phyloP scores from a whole-genome alignment of 768 basidiomycete species.

The Russula ochroleuca region DNA sequence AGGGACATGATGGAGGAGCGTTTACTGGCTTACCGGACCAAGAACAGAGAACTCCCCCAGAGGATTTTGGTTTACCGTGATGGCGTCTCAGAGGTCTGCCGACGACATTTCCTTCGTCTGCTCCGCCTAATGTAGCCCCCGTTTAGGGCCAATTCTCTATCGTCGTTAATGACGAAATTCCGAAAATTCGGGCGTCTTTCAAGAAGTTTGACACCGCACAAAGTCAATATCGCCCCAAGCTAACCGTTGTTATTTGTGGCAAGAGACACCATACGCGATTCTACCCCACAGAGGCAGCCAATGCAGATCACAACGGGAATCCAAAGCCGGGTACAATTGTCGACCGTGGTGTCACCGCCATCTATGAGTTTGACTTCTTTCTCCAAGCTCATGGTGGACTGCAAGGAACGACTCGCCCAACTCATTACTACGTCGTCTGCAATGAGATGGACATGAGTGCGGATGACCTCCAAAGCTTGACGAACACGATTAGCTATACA shows the following conservation, averaged over 20 bases:
- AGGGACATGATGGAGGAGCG: conserved; percentile 47
- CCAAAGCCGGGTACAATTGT: conserved; percentile 52
- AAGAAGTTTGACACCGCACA: conserved; percentile 37
- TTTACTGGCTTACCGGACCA: conserved; percentile 39
- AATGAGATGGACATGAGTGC: conserved; percentile 50
- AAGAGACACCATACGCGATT: conserved; percentile 58
- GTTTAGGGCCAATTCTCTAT: conserved; percentile 46
- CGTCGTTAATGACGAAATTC: conserved; percentile 44
- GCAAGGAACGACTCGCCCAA: conserved; percentile 47
- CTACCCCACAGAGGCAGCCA: conserved; percentile 44
- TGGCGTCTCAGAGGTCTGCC: conserved; percentile 70
- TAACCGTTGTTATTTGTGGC: conserved; percentile 53
- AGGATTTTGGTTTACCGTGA: conserved; percentile 59
- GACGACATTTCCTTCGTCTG: background rate
- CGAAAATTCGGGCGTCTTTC: conserved; percentile 44
- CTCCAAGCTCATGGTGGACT: conserved; percentile 49
- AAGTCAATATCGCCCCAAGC: conserved; percentile 41
- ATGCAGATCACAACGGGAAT: conserved; percentile 46
- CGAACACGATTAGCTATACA: conserved; percentile 51
- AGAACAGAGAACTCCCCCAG: conserved; percentile 39
- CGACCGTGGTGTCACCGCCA: conserved; percentile 50
- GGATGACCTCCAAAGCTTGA: conserved; percentile 51
- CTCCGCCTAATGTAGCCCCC: background rate
- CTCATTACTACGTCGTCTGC: conserved; percentile 53
- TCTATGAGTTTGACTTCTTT: conserved; percentile 55